Percentiles rank a stretch among this genome's conserved stretches.
phyloP scores from a whole-genome alignment of 2,329 filamentous ascomycete genomes.

The Coleophoma crateriformis region DNA sequence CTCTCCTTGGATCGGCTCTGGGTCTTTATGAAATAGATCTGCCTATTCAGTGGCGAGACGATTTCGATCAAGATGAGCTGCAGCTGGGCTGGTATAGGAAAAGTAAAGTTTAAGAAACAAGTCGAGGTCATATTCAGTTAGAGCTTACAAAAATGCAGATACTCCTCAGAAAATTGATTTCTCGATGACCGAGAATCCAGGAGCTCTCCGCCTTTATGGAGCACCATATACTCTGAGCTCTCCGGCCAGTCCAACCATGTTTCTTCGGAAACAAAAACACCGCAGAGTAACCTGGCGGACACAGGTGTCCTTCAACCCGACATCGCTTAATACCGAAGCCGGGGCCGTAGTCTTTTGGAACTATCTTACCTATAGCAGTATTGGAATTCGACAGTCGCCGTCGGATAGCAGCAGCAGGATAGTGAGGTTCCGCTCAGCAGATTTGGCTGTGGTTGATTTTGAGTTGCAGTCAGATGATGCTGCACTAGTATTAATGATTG shows the following conservation, averaged over 20 bases:
- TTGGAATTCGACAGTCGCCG: slow-evolving; percentile 28
- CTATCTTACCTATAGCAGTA: slow-evolving; percentile 36
- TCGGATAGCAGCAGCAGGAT: background rate
- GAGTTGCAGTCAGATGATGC: background rate
- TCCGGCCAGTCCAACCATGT: slow-evolving; percentile 44
- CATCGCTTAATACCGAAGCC: slow-evolving; percentile 39
- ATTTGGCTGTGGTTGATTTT: background rate
- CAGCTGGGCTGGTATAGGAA: slow-evolving; percentile 34
- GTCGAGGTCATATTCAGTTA: background rate
- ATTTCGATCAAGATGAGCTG: slow-evolving; percentile 27
- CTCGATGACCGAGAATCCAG: slow-evolving; percentile 37
- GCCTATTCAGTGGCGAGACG: slow-evolving; percentile 27
- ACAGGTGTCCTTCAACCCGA: slow-evolving; percentile 39
- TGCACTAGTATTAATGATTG: background rate
- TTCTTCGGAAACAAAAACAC: slow-evolving; percentile 47
- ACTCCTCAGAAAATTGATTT: slow-evolving; percentile 41
- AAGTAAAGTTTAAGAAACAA: slow-evolving; percentile 14
- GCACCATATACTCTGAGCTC: slow-evolving; percentile 44
- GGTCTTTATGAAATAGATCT: slow-evolving; percentile 12
- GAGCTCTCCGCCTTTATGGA: slow-evolving; percentile 41
- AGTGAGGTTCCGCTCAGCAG: background rate
- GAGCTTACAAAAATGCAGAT: slow-evolving; percentile 24
- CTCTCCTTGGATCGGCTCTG: slow-evolving; percentile 24
- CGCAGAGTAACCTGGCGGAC: slow-evolving; percentile 36
- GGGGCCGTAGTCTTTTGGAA: slow-evolving; percentile 50